Base-by-base conservation (phyloP, 2,329 filamentous ascomycete genomes). In the Aphanocladium album region DNA sequence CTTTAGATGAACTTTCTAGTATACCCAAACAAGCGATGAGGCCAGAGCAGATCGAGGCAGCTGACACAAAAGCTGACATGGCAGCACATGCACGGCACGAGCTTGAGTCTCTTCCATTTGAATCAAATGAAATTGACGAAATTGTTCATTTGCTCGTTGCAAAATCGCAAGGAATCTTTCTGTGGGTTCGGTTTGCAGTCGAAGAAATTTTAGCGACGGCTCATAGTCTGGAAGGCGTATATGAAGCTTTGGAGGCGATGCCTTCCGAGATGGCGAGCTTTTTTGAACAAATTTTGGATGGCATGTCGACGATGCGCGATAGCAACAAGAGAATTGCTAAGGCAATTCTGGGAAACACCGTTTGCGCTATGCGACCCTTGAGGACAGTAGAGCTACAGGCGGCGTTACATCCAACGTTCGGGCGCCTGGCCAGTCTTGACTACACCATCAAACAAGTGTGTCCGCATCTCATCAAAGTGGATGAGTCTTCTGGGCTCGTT, bases 91-190 rank as follows among this genome's bases (percentile, higher is more conserved):
- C 41, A 2, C 23, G 25, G 16, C 41, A 35, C 16, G 27, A 21
- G 21, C 53, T 56, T 23, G 39, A 45, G 16, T 46, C 53, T 21
- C 53, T 56, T 9, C 53, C 53, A 3, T 56, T 56, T 33, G 41
- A 56, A 17, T 5, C 12, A 5, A 4, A 46, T 3, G 39, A 56
- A 16, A 30, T 56, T 17, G 25, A 35, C 7, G 12, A 56, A 17
- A 56, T 56, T 21, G 41, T 56, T 7, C 8, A 30, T 3, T 14
- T 55, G n/a, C 7, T 56, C 7, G 53, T 56, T 2, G 16, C 14
- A 33, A 56, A 56, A 9, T 56, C 53, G 1, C 53, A 46, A 33
- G 53, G 53, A 17, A 56, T 56, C 4, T 56, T 56, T 19, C 53
- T 56, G 9, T 56, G 53, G 53, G 17, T 56, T 33, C 39, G 41